These are phyloP conservation scores for Hyaloperonospora arabidopsidis DNA, from an alignment of 352 stramenopile species.

Conservation along the genomic window DNA sequence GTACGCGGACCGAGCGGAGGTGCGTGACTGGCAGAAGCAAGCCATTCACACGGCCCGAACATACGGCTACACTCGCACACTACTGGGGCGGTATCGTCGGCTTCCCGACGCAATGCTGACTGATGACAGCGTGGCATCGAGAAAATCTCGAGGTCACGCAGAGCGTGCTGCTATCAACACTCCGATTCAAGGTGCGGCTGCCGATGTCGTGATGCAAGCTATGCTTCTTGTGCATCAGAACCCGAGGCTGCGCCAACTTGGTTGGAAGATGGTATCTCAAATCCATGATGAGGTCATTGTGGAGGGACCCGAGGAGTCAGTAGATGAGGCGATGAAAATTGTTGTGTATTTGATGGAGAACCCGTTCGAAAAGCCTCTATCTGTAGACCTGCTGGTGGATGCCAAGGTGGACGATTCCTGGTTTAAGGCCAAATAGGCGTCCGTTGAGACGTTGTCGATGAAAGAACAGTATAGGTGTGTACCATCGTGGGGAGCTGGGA, in stretches of 20 bases:
- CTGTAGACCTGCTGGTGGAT: slow-evolving; percentile 88
- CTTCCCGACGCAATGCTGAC: slow-evolving; percentile 89
- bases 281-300: slow-evolving; percentile 99
- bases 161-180: slow-evolving; percentile 98
- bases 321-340: slow-evolving; percentile 84
- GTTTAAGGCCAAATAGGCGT: slow-evolving; percentile 98
- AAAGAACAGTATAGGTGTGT: too few relatives aligned
- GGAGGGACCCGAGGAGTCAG: slow-evolving; percentile 95
- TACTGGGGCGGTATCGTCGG: slow-evolving; percentile 96
- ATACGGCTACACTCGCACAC: slow-evolving; percentile 88
- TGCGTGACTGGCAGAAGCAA: slow-evolving; percentile 90
- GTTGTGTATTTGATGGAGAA: slow-evolving; percentile 95
- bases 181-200: slow-evolving; percentile 96
- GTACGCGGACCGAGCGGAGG: slow-evolving; percentile 91
- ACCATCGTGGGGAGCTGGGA: background rate
- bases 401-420: slow-evolving; percentile 95
- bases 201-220: slow-evolving; percentile 98
- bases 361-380: slow-evolving; percentile 89
- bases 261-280: slow-evolving; percentile 98
- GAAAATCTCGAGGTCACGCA: slow-evolving; percentile 79
- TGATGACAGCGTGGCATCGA: slow-evolving; percentile 44
- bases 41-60: slow-evolving; percentile 85
- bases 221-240: slow-evolving; percentile 97
- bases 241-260: slow-evolving; percentile 86
- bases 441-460: background rate